Evolutionary conservation across 2,329 filamentous ascomycete species (phyloP).

Genomic region (Hypocrella siamensis): DNA sequence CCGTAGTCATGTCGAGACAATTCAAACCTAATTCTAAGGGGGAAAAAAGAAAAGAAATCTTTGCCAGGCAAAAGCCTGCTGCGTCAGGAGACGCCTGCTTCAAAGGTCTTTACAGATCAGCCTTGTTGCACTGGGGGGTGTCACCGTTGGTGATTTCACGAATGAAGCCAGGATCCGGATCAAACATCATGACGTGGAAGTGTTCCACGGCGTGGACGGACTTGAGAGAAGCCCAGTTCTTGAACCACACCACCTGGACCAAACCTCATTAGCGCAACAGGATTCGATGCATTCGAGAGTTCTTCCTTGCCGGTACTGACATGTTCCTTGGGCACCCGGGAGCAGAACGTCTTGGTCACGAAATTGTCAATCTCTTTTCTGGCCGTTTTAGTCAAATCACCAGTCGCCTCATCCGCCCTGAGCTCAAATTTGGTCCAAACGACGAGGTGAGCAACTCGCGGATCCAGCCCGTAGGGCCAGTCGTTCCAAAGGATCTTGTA

Average conservation of each 20-base stretch:
- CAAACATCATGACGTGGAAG: constrained; percentile 83
- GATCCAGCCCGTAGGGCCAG: constrained; percentile 83
- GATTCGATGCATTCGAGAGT: no score
- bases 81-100: background rate
- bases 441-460: constrained; percentile 66
- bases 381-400: constrained; percentile 50
- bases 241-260: constrained; percentile 26
- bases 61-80: no score
- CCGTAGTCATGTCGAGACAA: no score
- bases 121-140: constrained; percentile 42
- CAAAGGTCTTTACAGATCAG: constrained; percentile 4
- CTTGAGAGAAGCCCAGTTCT: constrained; percentile 78
- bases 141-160: constrained; percentile 58
- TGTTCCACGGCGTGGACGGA: constrained; percentile 80
- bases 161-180: constrained; percentile 57
- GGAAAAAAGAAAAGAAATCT: no score
- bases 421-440: constrained; percentile 87
- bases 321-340: constrained; percentile 30
- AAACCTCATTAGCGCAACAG: background rate
- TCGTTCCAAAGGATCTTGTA: constrained; percentile 73
- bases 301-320: no score
- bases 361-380: constrained; percentile 53
- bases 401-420: constrained; percentile 47
- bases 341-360: constrained; percentile 50
- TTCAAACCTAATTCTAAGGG: no score